Conservation (phyloP, 176 grass and related monocot species). For the Avena sativa region DNA sequence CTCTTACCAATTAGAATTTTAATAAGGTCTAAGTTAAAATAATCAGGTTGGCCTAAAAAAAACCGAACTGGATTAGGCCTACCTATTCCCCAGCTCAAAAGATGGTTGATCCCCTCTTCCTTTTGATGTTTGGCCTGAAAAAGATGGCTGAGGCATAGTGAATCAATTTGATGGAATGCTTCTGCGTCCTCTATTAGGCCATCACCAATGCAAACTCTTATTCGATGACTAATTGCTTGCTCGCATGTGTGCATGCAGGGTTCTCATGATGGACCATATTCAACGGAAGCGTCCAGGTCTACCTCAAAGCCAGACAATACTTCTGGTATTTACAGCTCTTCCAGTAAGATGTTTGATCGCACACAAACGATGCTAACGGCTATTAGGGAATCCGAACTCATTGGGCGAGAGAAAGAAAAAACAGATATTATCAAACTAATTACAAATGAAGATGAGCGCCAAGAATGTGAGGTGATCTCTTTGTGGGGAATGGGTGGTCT, state of each 20-base stretch:
- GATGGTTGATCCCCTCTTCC: no score
- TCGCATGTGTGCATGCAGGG: background rate
- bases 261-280: background rate
- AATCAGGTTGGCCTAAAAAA: no score
- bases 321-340: background rate
- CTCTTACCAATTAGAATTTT: no score
- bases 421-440: background rate
- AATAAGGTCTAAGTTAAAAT: no score
- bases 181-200: no score
- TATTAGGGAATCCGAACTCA: background rate
- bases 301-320: background rate
- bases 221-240: no score
- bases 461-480: background rate
- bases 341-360: background rate
- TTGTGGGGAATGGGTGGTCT: slow-evolving; percentile 37
- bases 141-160: no score
- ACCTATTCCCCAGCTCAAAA: no score
- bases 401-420: background rate
- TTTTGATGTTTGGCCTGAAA: no score
- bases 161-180: no score
- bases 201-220: no score
- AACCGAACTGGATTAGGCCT: no score
- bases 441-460: background rate
- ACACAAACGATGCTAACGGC: background rate
- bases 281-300: background rate